Conservation (phyloP, 495 filamentous ascomycete species). For the Aspergillus hancockii region DNA sequence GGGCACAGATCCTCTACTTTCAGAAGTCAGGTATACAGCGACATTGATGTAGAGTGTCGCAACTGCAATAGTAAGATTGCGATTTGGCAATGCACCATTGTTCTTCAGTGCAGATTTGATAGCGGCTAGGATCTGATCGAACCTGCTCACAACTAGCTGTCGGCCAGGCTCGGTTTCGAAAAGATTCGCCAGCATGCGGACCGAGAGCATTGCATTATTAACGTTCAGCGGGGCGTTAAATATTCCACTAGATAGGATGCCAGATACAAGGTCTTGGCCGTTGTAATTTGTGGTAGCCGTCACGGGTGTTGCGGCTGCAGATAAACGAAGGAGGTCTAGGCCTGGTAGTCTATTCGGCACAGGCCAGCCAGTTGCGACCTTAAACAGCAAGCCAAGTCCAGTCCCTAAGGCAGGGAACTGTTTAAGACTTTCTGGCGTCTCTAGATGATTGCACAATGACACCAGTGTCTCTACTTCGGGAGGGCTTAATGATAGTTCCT, state of each 20-base stretch:
- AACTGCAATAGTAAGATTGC: conserved; percentile 78
- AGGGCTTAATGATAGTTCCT: conserved; percentile 72
- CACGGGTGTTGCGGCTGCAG: conserved; percentile 64
- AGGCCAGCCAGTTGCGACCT: conserved; percentile 74
- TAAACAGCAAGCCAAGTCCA: conserved; percentile 61
- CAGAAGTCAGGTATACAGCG: conserved; percentile 59
- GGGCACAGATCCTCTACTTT: conserved; percentile 30
- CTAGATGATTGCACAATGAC: conserved; percentile 56
- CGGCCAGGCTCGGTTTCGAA: conserved; percentile 77
- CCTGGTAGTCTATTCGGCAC: conserved; percentile 74
- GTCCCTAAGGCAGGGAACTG: conserved; percentile 38
- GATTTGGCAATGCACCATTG: conserved; percentile 57
- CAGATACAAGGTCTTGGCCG: conserved; percentile 50
- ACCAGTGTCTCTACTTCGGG: conserved; percentile 62
- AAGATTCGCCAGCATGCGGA: conserved; percentile 82
- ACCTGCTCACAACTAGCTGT: conserved; percentile 55
- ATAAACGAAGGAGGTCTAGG: conserved; percentile 80
- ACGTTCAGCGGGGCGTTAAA: conserved; percentile 57
- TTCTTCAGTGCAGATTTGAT: conserved; percentile 47
- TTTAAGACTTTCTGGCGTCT: conserved; percentile 42
- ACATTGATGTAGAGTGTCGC: conserved; percentile 87
- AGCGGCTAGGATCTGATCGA: conserved; percentile 57
- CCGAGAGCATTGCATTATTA: conserved; percentile 84
- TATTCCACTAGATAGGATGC: conserved; percentile 50
- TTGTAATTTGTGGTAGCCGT: conserved; percentile 60